Conservation (phyloP, 139 green algal species). For the Limnomonas spitsbergensis region DNA sequence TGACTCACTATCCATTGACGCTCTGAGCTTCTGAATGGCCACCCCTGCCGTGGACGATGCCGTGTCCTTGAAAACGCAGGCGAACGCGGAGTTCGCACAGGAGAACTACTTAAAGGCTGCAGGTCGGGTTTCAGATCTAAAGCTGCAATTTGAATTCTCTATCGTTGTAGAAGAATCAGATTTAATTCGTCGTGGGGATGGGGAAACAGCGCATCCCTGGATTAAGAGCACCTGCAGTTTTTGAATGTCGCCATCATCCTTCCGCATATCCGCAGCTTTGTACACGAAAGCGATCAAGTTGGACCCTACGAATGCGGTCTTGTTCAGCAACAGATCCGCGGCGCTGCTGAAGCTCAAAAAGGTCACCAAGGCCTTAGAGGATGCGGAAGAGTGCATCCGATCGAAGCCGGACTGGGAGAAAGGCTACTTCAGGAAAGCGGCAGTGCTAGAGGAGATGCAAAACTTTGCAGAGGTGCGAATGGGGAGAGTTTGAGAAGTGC, state of each 20-base stretch:
- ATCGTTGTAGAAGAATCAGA: neutral
- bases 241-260: neutral
- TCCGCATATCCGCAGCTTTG: slow-evolving; percentile 39
- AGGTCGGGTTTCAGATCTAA: too few relatives aligned
- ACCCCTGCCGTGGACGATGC: slow-evolving; percentile 4
- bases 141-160: too few relatives aligned
- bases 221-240: too few relatives aligned
- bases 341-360: slow-evolving; percentile 89
- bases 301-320: slow-evolving; percentile 62
- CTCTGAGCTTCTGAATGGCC: too few relatives aligned
- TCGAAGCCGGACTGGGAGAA: slow-evolving; percentile 86
- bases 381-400: slow-evolving; percentile 73
- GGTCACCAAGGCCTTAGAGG: slow-evolving; percentile 80
- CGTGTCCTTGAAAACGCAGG: slow-evolving; percentile 64
- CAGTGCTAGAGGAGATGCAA: slow-evolving; percentile 16
- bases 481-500: too few relatives aligned
- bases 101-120: slow-evolving; percentile 78
- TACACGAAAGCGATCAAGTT: slow-evolving; percentile 89
- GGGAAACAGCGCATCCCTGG: too few relatives aligned
- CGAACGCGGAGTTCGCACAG: slow-evolving; percentile 73
- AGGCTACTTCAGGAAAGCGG: slow-evolving; percentile 17
- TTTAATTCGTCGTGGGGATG: too few relatives aligned
- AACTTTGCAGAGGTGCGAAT: slow-evolving; percentile 5
- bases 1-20: too few relatives aligned
- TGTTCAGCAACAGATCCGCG: slow-evolving; percentile 88